Evolutionary conservation across 352 stramenopile species (phyloP).

Genomic region (Phytophthora pini): DNA sequence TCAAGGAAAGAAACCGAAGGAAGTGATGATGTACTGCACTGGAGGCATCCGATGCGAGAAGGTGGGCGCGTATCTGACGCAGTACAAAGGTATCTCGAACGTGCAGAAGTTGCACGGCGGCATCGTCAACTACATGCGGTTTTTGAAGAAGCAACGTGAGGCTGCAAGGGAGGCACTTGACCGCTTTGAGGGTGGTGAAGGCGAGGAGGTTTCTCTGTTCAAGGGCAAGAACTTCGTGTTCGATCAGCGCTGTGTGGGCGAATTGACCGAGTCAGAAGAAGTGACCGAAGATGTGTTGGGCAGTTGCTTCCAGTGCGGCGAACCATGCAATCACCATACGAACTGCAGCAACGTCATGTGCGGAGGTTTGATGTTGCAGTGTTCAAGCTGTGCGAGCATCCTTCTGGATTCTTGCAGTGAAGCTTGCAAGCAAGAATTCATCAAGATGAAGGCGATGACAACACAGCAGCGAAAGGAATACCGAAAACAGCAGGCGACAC

Average conservation of each 20-base stretch:
- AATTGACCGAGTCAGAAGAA: constrained; percentile 41
- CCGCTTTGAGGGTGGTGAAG: constrained; percentile 3
- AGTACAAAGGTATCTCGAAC: constrained; percentile 61
- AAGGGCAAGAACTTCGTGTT: constrained; percentile 80
- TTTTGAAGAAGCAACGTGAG: constrained; percentile 46
- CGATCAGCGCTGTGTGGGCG: constrained; percentile 66
- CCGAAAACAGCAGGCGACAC: constrained; percentile 52
- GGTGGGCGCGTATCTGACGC: constrained; percentile 65
- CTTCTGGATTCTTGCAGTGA: constrained; percentile 53
- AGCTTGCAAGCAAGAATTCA: constrained; percentile 51
- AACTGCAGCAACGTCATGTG: constrained; percentile 71
- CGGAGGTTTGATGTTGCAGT: constrained; percentile 65
- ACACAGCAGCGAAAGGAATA: constrained; percentile 51
- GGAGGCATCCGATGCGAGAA: constrained; percentile 75
- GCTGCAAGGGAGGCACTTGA: constrained; percentile 10
- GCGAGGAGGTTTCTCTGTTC: constrained; percentile 30
- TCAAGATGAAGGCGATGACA: constrained; percentile 57
- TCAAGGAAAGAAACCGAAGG: constrained; percentile 41
- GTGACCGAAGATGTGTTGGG: constrained; percentile 68
- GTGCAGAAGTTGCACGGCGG: constrained; percentile 64
- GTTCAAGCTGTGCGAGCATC: constrained; percentile 33
- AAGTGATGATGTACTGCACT: constrained; percentile 75
- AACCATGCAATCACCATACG: constrained; percentile 48
- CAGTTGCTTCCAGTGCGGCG: constrained; percentile 63
- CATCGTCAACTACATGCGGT: constrained; percentile 69